A percentile compares a stretch with the other conserved stretches of the same genome.
Conservation (phyloP, 352 stramenopile species). For the Peronospora destructor region DNA sequence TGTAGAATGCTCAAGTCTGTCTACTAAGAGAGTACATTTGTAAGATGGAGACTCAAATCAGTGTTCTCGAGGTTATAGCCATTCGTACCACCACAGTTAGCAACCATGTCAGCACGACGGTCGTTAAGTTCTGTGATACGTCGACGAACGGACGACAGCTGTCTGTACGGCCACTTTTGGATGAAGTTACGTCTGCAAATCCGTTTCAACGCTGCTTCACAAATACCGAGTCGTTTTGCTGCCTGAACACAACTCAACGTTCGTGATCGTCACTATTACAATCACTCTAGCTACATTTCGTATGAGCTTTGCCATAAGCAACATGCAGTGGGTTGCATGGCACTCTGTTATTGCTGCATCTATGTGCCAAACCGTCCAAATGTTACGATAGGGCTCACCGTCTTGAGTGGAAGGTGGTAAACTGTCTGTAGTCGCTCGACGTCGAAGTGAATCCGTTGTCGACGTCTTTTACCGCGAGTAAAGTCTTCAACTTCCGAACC, state of each 20-base stretch:
- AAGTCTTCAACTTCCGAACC: conserved; percentile 6
- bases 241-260: conserved; percentile 35
- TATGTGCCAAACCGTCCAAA: background rate
- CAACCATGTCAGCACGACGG: conserved; percentile 2
- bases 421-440: conserved; percentile 50
- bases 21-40: background rate
- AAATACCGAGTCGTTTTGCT: conserved; percentile 49
- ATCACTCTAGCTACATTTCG: background rate
- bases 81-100: conserved; percentile 7
- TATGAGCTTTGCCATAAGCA: background rate
- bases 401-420: conserved; percentile 70
- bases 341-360: background rate
- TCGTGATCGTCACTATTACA: conserved; percentile 12
- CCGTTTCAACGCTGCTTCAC: conserved; percentile 76
- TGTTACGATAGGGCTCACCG: conserved; percentile 25
- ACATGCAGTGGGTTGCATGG: conserved; percentile 3
- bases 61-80: background rate
- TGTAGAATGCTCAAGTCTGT: background rate
- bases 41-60: background rate
- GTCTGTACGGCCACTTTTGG: conserved; percentile 65
- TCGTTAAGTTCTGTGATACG: conserved; percentile 38
- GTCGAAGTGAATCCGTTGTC: conserved; percentile 46
- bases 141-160: conserved; percentile 50
- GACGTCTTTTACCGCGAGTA: conserved; percentile 1
- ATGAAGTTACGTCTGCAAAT: conserved; percentile 71